A percentile compares a stretch with the other conserved stretches of the same genome.
Conservation (phyloP, 306 rosid genomes). For the Prunus armeniaca region DNA sequence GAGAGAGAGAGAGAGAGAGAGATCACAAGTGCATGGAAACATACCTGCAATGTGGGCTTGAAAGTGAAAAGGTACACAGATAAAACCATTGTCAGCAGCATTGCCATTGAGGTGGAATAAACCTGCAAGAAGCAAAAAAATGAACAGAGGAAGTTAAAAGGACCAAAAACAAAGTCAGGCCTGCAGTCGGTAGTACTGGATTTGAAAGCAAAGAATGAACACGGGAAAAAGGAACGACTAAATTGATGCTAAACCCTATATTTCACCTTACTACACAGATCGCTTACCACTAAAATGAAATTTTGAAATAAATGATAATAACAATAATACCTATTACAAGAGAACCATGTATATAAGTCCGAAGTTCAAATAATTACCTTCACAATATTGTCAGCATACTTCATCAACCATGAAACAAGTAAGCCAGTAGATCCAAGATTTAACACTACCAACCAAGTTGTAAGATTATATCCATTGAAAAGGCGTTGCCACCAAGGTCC, state of each 20-base stretch:
- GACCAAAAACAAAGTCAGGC: neutral
- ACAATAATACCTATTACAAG: neutral
- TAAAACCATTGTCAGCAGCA: slow-evolving; percentile 79
- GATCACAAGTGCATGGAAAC: neutral
- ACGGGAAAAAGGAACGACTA: neutral
- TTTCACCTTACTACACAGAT: neutral
- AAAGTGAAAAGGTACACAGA: slow-evolving; percentile 76
- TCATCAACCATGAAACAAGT: slow-evolving; percentile 95
- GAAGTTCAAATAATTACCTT: slow-evolving; percentile 45
- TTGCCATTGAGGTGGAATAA: slow-evolving; percentile 96
- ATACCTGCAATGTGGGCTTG: slow-evolving; percentile 88
- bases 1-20: neutral
- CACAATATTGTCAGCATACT: slow-evolving; percentile 94
- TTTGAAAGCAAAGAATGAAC: neutral
- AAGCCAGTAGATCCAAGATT: slow-evolving; percentile 97
- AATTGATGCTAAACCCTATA: neutral
- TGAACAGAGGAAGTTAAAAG: neutral
- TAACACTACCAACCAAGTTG: slow-evolving; percentile 87
- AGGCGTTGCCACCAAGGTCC: slow-evolving; percentile 98
- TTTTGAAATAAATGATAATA: neutral
- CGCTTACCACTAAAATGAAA: neutral
- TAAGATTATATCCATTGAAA: slow-evolving; percentile 73
- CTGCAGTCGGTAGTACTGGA: neutral
- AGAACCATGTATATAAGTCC: neutral
- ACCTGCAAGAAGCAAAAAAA: slow-evolving; percentile 45